Base-by-base conservation (phyloP, 768 basidiomycete species). In the Pisolithus orientalis region DNA sequence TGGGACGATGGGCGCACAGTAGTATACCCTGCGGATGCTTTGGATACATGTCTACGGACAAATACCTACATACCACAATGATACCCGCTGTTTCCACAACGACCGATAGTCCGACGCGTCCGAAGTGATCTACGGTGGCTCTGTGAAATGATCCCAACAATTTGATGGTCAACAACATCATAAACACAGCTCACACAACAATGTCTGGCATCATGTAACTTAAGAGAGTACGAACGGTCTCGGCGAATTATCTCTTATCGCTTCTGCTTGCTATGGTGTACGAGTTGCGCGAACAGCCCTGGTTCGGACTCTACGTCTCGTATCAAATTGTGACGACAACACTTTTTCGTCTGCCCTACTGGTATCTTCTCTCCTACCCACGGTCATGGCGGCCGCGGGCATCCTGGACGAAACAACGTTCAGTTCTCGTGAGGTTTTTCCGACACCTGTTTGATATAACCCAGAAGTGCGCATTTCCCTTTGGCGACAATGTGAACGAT, bases 381-480 rank as follows among this genome's bases (percentile, higher is more conserved):
- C 51, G 21, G n/a, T 55, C 64, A 38, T 60, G 64, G 62, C 59
- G 65, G 39, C 57, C 64, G 0, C 56, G 65, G 42, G 29, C 52
- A 3, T 55, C 52, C 31, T 66, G 65, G 65, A 49, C 65, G 2
- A 42, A 66, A 27, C 55, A 57, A 14, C 60, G 62, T 21, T 53
- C 55, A 3, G 58, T 64, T 9, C 55, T 59, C 4, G 57, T 63
- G 37, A 56, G 14, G 17, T 7, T 63, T 5, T 55, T 65, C 37
- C 54, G 60, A 21, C 58, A 62, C 44, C 49, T 60, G 16, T 59
- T 44, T 39, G 34, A 7, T 5, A 39, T 64, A 9, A 57, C 56
- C 6, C 59, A 61, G 50, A 64, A 44, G 64, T 65, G 29, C 45
- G 64, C 39, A 31, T 29, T 25, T 11, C 38, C 25, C 16, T 21